Base-by-base conservation (phyloP, 2,329 filamentous ascomycete species). In the Diaporthe sp. region DNA sequence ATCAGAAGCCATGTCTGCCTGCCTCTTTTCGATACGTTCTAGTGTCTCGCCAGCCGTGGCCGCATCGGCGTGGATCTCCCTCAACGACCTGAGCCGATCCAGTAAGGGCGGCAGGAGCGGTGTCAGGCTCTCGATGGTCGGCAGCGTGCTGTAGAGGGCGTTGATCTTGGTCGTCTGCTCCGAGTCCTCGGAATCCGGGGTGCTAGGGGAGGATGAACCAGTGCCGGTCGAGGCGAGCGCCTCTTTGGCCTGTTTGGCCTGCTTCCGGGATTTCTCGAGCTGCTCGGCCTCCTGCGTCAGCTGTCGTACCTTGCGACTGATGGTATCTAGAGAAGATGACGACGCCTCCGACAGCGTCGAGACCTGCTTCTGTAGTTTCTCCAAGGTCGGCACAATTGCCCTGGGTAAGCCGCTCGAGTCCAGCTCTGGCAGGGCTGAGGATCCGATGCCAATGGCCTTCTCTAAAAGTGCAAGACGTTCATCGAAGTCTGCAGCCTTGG, bases 111-210 rank as follows among this genome's bases (percentile, higher is more conserved):
- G 96, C 5, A 99, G 88, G 25, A 98, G 88, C 1, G 97, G 97
- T 8, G 94, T 90, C 10, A 99, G 88, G 73, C 89, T 94, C 83
- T 98, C 95, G 74, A 99, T 97, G 0, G 94, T 97, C 1, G 95
- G 93, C 22, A 99, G 86, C 4, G 95, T 94, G 1, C 94, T 93
- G 83, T 98, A 98, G 7, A 99, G 89, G 1, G 96, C 94, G 77
- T 97, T 97, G 81, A 99, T 94, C 82, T 98, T 98, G 70, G 94
- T 89, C 53, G 92, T 89, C 79, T 97, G 94, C 78, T 97, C 95
- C 12, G 88, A 85, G 76, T 92, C 87, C 73, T 89, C 85, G 37
- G 81, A 71, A 6, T 84, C 80, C 1, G 84, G 78, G 4, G 85
- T 81, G 12, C 81, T 85, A 17, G 74, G 74, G n/a, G 72, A 75